Evolutionary conservation across 768 basidiomycete genomes (phyloP), one percentile per base, ranked within the genome.

Genomic region (Pisolithus marmoratus): DNA sequence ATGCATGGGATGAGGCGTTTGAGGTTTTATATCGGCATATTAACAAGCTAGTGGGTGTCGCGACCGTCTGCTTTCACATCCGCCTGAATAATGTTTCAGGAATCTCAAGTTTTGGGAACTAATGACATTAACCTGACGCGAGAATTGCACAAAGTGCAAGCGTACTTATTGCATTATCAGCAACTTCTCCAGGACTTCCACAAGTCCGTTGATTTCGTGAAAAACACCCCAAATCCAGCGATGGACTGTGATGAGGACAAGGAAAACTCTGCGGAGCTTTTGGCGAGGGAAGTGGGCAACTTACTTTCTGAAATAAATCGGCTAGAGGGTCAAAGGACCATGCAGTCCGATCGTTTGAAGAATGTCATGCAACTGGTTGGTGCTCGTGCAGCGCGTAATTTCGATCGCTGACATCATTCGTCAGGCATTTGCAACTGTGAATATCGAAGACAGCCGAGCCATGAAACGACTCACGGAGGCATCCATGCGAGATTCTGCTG

Each of bases 391-490:
- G 2, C 3, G 6, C 5, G 22, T 46, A 14, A 15, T 1, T 36
- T 8, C 17, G 14, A 24, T 5, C 46, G 59, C 5, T 58, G 26
- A 5, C 14, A 45, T 12, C 22, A 14, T 26, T 40, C 31, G 42
- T 8, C 49, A 83, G 82, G 82, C 80, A 2, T 84, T 82, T 60
- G 78, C 78, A 50, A 77, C 72, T 14, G 79, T 83, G 38, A 83
- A 80, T 55, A 80, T 82, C 20, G 69, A 67, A n/a, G 83, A 84
- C 56, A 82, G 77, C 60, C 70, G 63, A 54, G 71, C 67, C 22
- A 82, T 81, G 76, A 66, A 75, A 48, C 53, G 67, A 14, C 72
- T 84, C 68, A 83, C 82, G 5, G 67, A 70, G 58, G 72, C 73
- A 11, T 64, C 76, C 5, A 56, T 75, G 37, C 61, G 65, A 46